These are phyloP conservation scores for Tetrahymena malaccensis DNA, from an alignment of 73 alveolate species.

Conservation along the genomic window DNA sequence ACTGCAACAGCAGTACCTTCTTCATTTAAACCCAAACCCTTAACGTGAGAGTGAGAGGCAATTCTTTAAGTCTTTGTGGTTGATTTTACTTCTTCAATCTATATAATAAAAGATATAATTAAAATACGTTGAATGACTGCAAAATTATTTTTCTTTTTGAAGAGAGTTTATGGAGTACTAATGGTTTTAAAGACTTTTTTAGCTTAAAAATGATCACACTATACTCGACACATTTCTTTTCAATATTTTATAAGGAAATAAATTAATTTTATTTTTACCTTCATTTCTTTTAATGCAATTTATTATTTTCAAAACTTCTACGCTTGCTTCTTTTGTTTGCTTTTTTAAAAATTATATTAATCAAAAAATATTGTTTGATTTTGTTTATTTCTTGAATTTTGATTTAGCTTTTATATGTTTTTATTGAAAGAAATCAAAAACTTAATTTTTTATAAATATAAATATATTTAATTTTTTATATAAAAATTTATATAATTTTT, in stretches of 20 bases:
- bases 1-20: conserved; percentile 83
- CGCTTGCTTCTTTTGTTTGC: background rate
- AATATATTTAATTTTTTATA: background rate
- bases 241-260: too few species aligned
- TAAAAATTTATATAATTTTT: background rate
- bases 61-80: conserved; percentile 98
- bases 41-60: conserved; percentile 96
- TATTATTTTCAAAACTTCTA: background rate
- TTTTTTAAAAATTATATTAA: background rate
- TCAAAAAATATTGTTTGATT: background rate
- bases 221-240: background rate
- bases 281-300: background rate
- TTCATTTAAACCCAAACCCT: conserved; percentile 97
- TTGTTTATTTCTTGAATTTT: background rate
- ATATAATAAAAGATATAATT: background rate
- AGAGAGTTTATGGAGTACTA: background rate
- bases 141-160: background rate
- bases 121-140: background rate
- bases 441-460: background rate
- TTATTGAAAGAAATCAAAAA: background rate
- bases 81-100: conserved; percentile 97
- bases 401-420: background rate
- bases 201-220: background rate
- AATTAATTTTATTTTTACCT: background rate
- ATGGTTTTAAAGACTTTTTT: background rate